Conservation (phyloP, 202 grass and related monocot genomes). For the Musa balbisiana region DNA sequence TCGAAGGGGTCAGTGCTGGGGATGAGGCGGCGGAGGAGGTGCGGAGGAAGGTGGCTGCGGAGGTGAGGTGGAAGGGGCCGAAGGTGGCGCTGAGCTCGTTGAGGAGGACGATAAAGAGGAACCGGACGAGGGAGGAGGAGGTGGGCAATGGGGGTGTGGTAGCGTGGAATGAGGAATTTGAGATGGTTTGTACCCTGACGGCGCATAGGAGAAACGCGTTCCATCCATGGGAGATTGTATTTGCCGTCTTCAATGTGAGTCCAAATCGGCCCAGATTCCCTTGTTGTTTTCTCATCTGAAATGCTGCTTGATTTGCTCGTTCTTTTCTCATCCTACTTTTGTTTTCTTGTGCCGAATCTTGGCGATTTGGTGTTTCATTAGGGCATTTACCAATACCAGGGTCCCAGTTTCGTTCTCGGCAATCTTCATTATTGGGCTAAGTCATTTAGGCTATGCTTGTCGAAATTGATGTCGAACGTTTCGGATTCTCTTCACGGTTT, state of each 20-base stretch:
- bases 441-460: neutral
- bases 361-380: neutral
- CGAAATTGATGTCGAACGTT: neutral
- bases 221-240: slow-evolving; percentile 66
- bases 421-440: neutral
- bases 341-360: neutral
- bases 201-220: slow-evolving; percentile 54
- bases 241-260: slow-evolving; percentile 78
- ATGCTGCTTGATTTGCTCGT: neutral
- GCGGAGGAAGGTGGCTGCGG: slow-evolving; percentile 38
- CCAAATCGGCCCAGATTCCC: slow-evolving; percentile 9
- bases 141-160: slow-evolving; percentile 15
- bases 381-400: neutral
- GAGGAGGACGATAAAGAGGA: slow-evolving; percentile 67
- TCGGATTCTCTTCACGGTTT: neutral
- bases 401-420: neutral
- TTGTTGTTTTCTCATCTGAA: neutral
- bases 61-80: slow-evolving; percentile 70
- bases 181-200: slow-evolving; percentile 44
- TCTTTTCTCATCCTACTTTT: neutral
- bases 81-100: slow-evolving; percentile 67
- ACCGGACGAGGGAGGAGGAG: slow-evolving; percentile 70
- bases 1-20: slow-evolving; percentile 28
- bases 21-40: slow-evolving; percentile 5
- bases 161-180: slow-evolving; percentile 90